Evolutionary conservation across 805 yeast genomes (phyloP).

Genomic region (Isabelozyma heimii): DNA sequence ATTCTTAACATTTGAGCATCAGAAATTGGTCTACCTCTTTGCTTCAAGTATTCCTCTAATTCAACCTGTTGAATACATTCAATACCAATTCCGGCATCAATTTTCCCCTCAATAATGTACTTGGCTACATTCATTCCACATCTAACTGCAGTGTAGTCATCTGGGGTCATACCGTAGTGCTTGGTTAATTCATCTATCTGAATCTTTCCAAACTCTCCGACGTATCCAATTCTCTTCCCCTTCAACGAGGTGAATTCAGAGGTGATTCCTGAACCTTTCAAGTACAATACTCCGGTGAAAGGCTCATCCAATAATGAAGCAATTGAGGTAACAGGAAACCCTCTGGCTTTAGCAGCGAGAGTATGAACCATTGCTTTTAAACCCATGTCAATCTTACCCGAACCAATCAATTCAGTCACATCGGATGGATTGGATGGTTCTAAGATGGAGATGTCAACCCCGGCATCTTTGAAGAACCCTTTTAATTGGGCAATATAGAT

Average conservation of each 20-base stretch:
- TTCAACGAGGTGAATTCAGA: constrained; percentile 49
- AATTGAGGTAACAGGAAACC: constrained; percentile 54
- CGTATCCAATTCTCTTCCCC: constrained; percentile 55
- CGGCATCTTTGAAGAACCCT: constrained; percentile 51
- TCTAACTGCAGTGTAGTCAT: constrained; percentile 55
- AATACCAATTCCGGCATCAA: constrained; percentile 58
- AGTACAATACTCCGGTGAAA: constrained; percentile 53
- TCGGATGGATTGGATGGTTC: constrained; percentile 60
- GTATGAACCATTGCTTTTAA: constrained; percentile 61
- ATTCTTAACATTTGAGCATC: constrained; percentile 58
- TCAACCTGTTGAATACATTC: constrained; percentile 61
- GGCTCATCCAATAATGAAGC: constrained; percentile 57
- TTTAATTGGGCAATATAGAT: constrained; percentile 47
- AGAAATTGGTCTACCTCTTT: constrained; percentile 39
- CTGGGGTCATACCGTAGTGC: constrained; percentile 54
- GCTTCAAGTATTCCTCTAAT: constrained; percentile 47
- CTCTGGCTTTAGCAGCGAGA: constrained; percentile 57
- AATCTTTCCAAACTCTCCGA: constrained; percentile 59
- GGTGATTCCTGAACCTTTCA: constrained; percentile 50
- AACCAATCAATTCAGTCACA: constrained; percentile 55
- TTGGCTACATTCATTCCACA: constrained; percentile 62
- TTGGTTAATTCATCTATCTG: constrained; percentile 55
- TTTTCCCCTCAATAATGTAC: constrained; percentile 51
- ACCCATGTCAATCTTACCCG: constrained; percentile 58
- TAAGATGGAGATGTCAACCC: constrained; percentile 48